phyloP scores from a whole-genome alignment of 2,329 filamentous ascomycete species.

The Penicillium hordei region DNA sequence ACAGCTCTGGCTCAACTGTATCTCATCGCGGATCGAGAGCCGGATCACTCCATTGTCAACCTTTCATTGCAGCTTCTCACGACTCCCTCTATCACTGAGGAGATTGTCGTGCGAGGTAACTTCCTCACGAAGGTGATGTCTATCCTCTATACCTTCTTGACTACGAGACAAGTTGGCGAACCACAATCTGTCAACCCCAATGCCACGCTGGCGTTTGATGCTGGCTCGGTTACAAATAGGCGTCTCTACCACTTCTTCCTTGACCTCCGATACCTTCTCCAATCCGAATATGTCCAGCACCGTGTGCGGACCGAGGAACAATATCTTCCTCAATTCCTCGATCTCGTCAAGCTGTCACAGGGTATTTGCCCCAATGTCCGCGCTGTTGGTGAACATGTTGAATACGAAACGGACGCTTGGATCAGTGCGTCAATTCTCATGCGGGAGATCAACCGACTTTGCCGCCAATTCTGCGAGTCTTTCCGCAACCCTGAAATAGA shows the following conservation, averaged over 20 bases:
- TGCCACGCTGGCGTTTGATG: slow-evolving; percentile 87
- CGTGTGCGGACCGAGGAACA: slow-evolving; percentile 77
- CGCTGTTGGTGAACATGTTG: slow-evolving; percentile 91
- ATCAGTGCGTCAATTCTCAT: slow-evolving; percentile 94
- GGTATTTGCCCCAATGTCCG: slow-evolving; percentile 93
- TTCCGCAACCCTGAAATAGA: slow-evolving; percentile 70
- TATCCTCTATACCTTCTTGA: slow-evolving; percentile 95
- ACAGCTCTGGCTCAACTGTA: slow-evolving; percentile 92
- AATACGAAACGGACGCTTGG: slow-evolving; percentile 98
- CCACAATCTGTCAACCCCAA: slow-evolving; percentile 83
- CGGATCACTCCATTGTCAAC: slow-evolving; percentile 98
- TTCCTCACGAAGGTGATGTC: slow-evolving; percentile 94
- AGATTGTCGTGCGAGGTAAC: slow-evolving; percentile 91
- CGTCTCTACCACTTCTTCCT: slow-evolving; percentile 98
- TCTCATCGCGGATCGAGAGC: slow-evolving; percentile 91
- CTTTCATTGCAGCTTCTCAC: slow-evolving; percentile 95
- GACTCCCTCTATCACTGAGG: slow-evolving; percentile 91
- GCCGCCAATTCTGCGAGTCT: slow-evolving; percentile 81
- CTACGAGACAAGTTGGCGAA: slow-evolving; percentile 91
- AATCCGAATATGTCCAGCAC: slow-evolving; percentile 83
- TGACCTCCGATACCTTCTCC: slow-evolving; percentile 87
- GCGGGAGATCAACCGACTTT: slow-evolving; percentile 89
- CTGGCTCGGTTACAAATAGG: slow-evolving; percentile 89
- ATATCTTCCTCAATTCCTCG: slow-evolving; percentile 91
- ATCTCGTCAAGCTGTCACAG: slow-evolving; percentile 93